Percentiles rank a stretch among this genome's conserved stretches.
Evolutionary conservation across 2,329 filamentous ascomycete species (phyloP).

Genomic region (Verruconis gallopava): DNA sequence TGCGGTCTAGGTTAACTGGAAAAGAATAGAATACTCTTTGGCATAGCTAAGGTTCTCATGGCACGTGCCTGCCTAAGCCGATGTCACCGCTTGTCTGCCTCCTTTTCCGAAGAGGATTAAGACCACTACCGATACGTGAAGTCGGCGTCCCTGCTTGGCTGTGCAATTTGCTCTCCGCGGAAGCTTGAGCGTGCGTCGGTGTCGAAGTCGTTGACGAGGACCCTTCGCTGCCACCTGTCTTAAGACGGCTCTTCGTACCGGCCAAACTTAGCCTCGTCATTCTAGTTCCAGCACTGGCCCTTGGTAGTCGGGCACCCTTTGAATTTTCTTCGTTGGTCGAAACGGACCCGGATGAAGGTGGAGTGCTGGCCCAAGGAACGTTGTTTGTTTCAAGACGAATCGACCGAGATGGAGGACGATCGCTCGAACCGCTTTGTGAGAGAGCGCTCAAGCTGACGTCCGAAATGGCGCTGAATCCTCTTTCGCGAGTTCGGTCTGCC

Average conservation of each 20-base stretch:
- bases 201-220: slow-evolving; percentile 14
- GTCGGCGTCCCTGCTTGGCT: no score
- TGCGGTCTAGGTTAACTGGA: no score
- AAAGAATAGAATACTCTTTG: no score
- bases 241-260: slow-evolving; percentile 9
- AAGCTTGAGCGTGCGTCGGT: slow-evolving; percentile 17
- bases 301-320: slow-evolving; percentile 14
- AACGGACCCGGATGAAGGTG: slow-evolving; percentile 5
- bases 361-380: not conserved
- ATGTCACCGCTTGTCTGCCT: slow-evolving; percentile 8
- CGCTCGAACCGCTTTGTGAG: no score
- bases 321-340: no score
- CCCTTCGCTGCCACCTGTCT: slow-evolving; percentile 7
- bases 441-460: no score
- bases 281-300: slow-evolving; percentile 13
- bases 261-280: slow-evolving; percentile 17
- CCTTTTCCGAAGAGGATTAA: slow-evolving; percentile 6
- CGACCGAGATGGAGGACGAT: no score
- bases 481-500: slow-evolving; percentile 7
- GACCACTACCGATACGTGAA: not conserved
- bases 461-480: no score
- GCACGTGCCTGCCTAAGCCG: not conserved
- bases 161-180: no score
- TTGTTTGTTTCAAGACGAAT: not conserved
- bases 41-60: no score